Conservation (phyloP, 2,329 filamentous ascomycete species). For the Ramularia endophylla region DNA sequence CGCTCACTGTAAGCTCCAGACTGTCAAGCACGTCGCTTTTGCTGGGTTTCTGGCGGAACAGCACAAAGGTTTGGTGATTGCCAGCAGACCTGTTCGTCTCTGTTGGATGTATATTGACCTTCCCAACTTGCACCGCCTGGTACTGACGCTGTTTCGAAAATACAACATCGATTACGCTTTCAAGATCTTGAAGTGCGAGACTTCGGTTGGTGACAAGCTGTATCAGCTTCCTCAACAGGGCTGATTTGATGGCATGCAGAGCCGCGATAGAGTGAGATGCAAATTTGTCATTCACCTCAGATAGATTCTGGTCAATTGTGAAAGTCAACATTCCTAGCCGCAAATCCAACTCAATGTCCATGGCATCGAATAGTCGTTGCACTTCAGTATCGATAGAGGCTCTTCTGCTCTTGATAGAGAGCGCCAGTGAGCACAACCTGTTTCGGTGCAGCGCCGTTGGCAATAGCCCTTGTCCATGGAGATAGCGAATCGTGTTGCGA, state of each 20-base stretch:
- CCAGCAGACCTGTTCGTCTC: no score
- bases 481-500: constrained; percentile 72
- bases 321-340: constrained; percentile 27
- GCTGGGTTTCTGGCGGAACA: no score
- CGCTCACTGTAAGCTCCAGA: no score
- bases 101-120: background rate
- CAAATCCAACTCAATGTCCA: constrained; percentile 41
- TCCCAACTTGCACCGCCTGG: no score
- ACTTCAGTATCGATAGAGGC: constrained; percentile 48
- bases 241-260: constrained; percentile 28
- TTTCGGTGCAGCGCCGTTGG: constrained; percentile 64
- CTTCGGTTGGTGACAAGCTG: constrained; percentile 41
- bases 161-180: constrained; percentile 34
- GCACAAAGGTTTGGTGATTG: no score
- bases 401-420: constrained; percentile 36
- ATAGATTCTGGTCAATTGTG: constrained; percentile 2
- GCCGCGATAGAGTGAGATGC: background rate
- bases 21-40: no score
- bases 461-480: constrained; percentile 54
- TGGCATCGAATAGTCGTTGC: constrained; percentile 47
- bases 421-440: constrained; percentile 55
- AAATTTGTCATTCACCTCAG: no score
- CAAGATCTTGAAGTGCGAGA: constrained; percentile 39
- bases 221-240: constrained; percentile 44
- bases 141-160: constrained; percentile 30